phyloP scores from a whole-genome alignment of 805 yeast species.

The Grigorovia humatica region DNA sequence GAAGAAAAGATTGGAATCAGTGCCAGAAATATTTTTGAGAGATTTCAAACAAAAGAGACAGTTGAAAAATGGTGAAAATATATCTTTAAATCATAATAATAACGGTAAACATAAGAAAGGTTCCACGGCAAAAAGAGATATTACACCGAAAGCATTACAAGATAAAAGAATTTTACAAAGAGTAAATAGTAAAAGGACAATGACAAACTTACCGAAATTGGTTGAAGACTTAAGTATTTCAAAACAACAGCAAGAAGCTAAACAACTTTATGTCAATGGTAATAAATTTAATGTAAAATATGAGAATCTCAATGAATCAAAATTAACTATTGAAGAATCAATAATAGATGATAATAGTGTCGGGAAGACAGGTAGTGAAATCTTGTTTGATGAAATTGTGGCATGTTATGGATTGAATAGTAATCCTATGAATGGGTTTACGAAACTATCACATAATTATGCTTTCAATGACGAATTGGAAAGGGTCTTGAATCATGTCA shows the following conservation, averaged over 20 bases:
- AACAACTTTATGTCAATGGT: background rate
- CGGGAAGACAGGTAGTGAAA: conserved; percentile 13
- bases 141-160: background rate
- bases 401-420: conserved; percentile 12
- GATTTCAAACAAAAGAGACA: conserved; percentile 11
- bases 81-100: conserved; percentile 1
- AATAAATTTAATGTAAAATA: background rate
- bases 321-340: background rate
- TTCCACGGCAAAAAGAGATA: background rate
- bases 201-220: background rate
- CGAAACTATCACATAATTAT: conserved; percentile 1
- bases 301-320: background rate
- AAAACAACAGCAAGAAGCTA: background rate
- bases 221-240: background rate
- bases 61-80: background rate
- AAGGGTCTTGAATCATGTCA: conserved; percentile 12
- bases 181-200: background rate
- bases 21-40: conserved; percentile 24
- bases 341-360: background rate
- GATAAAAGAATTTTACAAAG: conserved; percentile 3
- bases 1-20: conserved; percentile 23
- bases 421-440: background rate
- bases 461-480: conserved; percentile 13
- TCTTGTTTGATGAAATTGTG: conserved; percentile 21
- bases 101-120: background rate